Percentiles rank a stretch among this genome's conserved stretches.
Conservation (phyloP, 169 alveolate genomes). For the Eimeria tenella region DNA sequence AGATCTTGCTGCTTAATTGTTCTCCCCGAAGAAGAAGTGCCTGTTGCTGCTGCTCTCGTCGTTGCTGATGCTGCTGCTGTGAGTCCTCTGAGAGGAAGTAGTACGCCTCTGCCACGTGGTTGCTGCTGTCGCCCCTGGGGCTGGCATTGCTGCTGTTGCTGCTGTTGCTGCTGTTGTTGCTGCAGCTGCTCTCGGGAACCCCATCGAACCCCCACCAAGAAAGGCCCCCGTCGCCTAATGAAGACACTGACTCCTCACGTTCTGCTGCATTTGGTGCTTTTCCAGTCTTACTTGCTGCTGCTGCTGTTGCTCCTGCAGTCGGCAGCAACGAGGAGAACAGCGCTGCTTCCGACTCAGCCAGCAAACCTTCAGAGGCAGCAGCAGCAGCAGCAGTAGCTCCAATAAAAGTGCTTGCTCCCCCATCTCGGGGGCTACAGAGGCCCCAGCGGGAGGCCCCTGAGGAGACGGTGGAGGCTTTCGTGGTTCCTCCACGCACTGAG, state of each 20-base stretch:
- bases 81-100: constrained; percentile 1
- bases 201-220: constrained; percentile 1
- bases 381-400: constrained; percentile 6
- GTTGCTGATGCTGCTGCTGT: constrained; percentile 24
- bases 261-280: not conserved
- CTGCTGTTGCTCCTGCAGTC: not conserved
- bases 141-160: not conserved
- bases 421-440: not conserved
- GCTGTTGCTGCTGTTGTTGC: constrained; percentile 28
- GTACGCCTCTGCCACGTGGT: not conserved
- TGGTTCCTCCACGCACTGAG: not conserved
- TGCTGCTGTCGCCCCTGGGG: constrained; percentile 19
- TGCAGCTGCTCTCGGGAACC: not conserved
- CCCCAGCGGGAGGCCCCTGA: not conserved
- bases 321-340: constrained; percentile 33
- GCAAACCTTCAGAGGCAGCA: not conserved
- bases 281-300: not conserved
- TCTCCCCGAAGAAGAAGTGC: not conserved
- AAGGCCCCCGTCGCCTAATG: constrained; percentile 7
- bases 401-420: not conserved
- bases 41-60: constrained; percentile 13
- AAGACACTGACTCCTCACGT: not conserved
- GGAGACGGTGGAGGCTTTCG: not conserved
- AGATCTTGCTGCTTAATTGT: not conserved
- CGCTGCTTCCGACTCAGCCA: not conserved